Conservation (phyloP, 2,329 filamentous ascomycete genomes). For the Aspergillus candidus region DNA sequence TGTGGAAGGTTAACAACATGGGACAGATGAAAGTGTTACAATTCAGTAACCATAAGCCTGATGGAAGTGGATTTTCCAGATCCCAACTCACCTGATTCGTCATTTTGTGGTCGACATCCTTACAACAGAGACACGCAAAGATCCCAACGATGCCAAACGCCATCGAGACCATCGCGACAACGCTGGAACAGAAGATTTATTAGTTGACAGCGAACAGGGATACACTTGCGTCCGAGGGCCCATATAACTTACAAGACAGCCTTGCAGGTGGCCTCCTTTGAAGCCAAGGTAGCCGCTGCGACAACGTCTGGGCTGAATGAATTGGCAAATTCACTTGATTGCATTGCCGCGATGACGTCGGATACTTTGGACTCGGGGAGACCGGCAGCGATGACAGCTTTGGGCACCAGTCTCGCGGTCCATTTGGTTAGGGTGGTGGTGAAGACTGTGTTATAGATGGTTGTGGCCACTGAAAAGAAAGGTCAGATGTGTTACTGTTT, state of each 20-base stretch:
- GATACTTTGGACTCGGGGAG: conserved; percentile 25
- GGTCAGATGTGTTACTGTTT: no score
- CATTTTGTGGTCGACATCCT: conserved; percentile 30
- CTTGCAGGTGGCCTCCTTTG: conserved; percentile 20
- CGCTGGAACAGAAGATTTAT: conserved; percentile 5
- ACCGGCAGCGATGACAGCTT: conserved; percentile 33
- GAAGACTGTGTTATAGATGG: conserved; percentile 40
- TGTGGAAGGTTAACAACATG: background rate
- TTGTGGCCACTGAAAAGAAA: conserved; percentile 28
- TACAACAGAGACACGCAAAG: conserved; percentile 24
- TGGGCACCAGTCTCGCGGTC: conserved; percentile 28
- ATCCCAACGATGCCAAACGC: conserved; percentile 28
- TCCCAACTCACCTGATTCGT: conserved; percentile 26
- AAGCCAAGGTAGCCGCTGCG: conserved; percentile 15
- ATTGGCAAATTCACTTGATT: conserved; percentile 11
- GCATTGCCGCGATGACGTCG: conserved; percentile 25
- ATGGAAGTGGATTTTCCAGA: no score
- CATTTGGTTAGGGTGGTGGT: conserved; percentile 32
- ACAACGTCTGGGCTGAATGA: conserved; percentile 16
- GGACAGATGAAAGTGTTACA: no score
- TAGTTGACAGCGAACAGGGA: no score
- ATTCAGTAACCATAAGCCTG: no score
- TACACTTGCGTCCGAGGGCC: background rate
- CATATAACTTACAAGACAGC: conserved; percentile 18
- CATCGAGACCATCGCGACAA: conserved; percentile 25